Evolutionary conservation across 2,329 filamentous ascomycete species (phyloP).

Genomic region (Parascedosporium putredinis): DNA sequence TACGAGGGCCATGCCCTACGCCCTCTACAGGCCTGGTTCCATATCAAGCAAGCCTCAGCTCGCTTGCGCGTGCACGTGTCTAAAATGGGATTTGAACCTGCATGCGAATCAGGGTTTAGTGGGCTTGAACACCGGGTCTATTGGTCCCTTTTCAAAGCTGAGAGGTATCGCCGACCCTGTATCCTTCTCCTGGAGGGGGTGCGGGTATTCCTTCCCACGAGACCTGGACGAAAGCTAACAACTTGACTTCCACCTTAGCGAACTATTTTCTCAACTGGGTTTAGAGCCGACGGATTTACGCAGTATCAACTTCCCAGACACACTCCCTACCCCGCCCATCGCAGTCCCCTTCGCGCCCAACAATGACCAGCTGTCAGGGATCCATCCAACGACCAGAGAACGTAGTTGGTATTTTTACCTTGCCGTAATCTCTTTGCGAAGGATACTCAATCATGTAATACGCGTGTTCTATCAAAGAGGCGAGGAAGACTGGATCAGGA

Average conservation of each 20-base stretch:
- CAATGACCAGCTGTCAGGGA: background rate
- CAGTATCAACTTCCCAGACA: background rate
- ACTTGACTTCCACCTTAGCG: background rate
- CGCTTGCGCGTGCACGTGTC: background rate
- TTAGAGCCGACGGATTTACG: background rate
- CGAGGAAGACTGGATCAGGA: slow-evolving; percentile 14
- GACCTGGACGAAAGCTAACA: no score
- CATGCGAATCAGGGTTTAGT: background rate
- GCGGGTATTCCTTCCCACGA: no score
- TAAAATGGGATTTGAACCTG: background rate
- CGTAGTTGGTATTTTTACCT: background rate
- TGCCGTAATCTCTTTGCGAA: background rate
- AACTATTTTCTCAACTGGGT: background rate
- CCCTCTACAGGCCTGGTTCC: slow-evolving; percentile 19
- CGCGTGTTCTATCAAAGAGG: slow-evolving; percentile 4
- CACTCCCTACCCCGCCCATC: background rate
- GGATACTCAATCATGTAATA: background rate
- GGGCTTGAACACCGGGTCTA: background rate
- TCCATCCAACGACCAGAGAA: background rate
- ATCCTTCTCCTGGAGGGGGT: no score
- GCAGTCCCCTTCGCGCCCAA: background rate
- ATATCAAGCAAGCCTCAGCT: slow-evolving; percentile 16
- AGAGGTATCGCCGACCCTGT: no score
- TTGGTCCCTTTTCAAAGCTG: background rate
- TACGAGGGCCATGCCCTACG: slow-evolving; percentile 23